These are phyloP conservation scores for Starmerella davenportii DNA, from an alignment of 805 yeast genomes.

Conservation along the genomic window DNA sequence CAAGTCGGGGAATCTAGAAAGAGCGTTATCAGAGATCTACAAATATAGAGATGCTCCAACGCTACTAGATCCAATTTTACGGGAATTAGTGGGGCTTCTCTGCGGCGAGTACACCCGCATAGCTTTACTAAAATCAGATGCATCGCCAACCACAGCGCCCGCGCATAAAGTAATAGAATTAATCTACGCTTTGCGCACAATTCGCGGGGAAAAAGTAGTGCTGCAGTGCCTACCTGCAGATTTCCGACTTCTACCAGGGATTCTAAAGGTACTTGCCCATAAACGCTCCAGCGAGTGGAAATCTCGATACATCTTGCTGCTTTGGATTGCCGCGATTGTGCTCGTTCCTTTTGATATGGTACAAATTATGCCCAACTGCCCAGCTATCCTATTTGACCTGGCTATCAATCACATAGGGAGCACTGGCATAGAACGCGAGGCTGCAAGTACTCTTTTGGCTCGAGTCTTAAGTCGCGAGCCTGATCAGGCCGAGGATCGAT, in stretches of 20 bases:
- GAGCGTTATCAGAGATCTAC: too few species aligned
- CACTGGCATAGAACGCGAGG: slow-evolving; percentile 42
- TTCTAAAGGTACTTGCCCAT: too few species aligned
- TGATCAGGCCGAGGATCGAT: slow-evolving; percentile 2
- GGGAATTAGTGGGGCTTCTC: too few species aligned
- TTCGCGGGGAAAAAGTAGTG: slow-evolving; percentile 46
- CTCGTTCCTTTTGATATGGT: slow-evolving; percentile 57
- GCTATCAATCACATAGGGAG: slow-evolving; percentile 20
- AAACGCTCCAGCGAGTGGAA: slow-evolving; percentile 29
- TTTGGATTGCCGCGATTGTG: slow-evolving; percentile 57
- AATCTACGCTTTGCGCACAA: slow-evolving; percentile 40
- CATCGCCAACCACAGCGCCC: too few species aligned
- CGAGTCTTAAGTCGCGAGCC: slow-evolving; percentile 31
- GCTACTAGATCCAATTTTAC: too few species aligned
- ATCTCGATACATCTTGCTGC: slow-evolving; percentile 31
- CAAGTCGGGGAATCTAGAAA: too few species aligned
- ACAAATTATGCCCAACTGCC: slow-evolving; percentile 22
- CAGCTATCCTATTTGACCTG: slow-evolving; percentile 24
- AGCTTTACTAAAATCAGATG: too few species aligned
- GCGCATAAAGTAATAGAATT: too few species aligned
- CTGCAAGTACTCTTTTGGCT: slow-evolving; percentile 35
- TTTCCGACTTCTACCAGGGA: slow-evolving; percentile 30
- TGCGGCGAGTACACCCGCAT: too few species aligned
- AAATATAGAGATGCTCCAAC: too few species aligned
- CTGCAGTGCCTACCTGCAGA: slow-evolving; percentile 45